A percentile compares a stretch with the other conserved stretches of the same genome.
These are phyloP conservation scores for Ophiostoma perfectum DNA, from an alignment of 2,329 filamentous ascomycete species.

Conservation along the genomic window DNA sequence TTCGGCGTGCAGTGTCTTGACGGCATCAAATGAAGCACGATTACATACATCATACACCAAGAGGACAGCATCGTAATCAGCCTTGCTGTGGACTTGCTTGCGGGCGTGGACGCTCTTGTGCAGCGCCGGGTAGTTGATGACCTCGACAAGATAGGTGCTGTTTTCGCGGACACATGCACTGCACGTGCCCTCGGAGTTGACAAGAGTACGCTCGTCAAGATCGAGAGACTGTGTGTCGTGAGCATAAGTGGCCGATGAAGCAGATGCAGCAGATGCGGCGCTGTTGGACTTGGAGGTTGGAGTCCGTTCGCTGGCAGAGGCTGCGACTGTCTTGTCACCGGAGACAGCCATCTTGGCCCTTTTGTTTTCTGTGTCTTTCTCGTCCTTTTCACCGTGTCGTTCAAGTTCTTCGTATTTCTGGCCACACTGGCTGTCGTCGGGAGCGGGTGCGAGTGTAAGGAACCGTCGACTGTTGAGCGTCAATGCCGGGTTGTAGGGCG, in stretches of 20 bases:
- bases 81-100: slow-evolving; percentile 26
- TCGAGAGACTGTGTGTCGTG: background rate
- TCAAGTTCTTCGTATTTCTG: background rate
- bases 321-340: background rate
- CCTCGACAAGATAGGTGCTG: slow-evolving; percentile 28
- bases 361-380: background rate
- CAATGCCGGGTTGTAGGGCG: slow-evolving; percentile 31
- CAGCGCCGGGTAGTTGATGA: slow-evolving; percentile 31
- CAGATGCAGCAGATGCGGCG: background rate
- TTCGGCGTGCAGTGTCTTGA: slow-evolving; percentile 27
- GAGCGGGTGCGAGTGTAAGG: slow-evolving; percentile 27
- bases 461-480: slow-evolving; percentile 31
- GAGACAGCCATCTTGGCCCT: background rate
- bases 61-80: slow-evolving; percentile 32
- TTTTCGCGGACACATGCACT: slow-evolving; percentile 24
- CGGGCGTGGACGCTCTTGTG: slow-evolving; percentile 26
- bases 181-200: slow-evolving; percentile 14
- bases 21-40: slow-evolving; percentile 27
- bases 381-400: background rate
- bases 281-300: background rate
- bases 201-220: background rate
- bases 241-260: background rate
- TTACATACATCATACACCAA: slow-evolving; percentile 31
- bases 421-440: background rate
- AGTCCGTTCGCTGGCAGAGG: background rate